Conservation (phyloP, 345 rosid genomes). For the Turritis glabra region DNA sequence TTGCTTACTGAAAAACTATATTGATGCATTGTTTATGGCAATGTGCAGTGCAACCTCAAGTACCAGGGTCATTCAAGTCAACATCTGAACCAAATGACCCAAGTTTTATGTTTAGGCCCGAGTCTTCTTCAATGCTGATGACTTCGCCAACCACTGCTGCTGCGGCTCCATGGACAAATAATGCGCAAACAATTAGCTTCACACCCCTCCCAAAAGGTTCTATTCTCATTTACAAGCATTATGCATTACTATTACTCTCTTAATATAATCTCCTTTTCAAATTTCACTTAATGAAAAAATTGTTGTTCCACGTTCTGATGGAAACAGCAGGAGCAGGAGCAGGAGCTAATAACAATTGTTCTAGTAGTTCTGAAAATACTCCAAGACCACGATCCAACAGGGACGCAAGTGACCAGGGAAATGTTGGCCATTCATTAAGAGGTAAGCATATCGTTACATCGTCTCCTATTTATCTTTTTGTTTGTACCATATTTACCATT, state of each 20-base stretch:
- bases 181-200: conserved; percentile 48
- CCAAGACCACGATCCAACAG: conserved; percentile 45
- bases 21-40: conserved; percentile 32
- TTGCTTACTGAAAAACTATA: conserved; percentile 5
- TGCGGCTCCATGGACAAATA: conserved; percentile 55
- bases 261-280: neutral
- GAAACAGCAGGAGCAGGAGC: conserved; percentile 41
- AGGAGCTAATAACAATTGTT: conserved; percentile 49
- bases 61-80: conserved; percentile 50
- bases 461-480: neutral
- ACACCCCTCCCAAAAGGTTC: conserved; percentile 53
- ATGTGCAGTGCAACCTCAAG: conserved; percentile 47
- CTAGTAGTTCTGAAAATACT: conserved; percentile 69
- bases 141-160: conserved; percentile 49
- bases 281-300: neutral
- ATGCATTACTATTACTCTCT: neutral
- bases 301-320: conserved; percentile 11
- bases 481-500: neutral
- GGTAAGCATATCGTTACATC: conserved; percentile 39
- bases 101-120: conserved; percentile 51
- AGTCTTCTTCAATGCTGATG: conserved; percentile 59
- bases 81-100: conserved; percentile 51
- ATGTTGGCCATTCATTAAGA: conserved; percentile 56
- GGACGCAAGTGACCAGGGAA: conserved; percentile 55
- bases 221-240: neutral